Percentiles rank a stretch among this genome's conserved stretches.
phyloP scores from a whole-genome alignment of 495 filamentous ascomycete genomes.

The Cairneyella variabilis region DNA sequence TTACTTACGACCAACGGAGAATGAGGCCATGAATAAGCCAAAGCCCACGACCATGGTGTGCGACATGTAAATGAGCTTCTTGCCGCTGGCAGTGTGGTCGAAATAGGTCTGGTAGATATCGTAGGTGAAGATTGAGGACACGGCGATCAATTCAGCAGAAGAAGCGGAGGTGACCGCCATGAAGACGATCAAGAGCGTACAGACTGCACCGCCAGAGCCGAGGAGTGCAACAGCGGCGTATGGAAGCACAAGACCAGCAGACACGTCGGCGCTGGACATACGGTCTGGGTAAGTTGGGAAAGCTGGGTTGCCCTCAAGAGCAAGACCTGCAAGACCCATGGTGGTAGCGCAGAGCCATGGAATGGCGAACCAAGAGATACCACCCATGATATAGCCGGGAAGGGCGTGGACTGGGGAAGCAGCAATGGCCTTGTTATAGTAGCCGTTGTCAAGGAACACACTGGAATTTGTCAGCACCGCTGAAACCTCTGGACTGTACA shows the following conservation, averaged over 20 bases:
- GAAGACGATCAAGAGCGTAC: conserved; percentile 83
- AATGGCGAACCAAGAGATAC: conserved; percentile 92
- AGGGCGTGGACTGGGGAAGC: conserved; percentile 84
- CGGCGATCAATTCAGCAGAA: conserved; percentile 87
- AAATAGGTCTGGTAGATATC: conserved; percentile 78
- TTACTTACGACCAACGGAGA: conserved; percentile 37
- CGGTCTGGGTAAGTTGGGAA: conserved; percentile 72
- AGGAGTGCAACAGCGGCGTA: conserved; percentile 86
- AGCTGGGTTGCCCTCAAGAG: conserved; percentile 68
- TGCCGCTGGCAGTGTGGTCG: conserved; percentile 63
- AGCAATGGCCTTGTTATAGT: conserved; percentile 97
- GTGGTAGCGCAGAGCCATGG: conserved; percentile 92
- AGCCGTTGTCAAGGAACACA: conserved; percentile 41
- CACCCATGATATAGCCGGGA: conserved; percentile 78
- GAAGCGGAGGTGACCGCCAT: conserved; percentile 94
- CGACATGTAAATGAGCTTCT: conserved; percentile 79
- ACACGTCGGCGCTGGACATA: conserved; percentile 72
- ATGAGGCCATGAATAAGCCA: conserved; percentile 78
- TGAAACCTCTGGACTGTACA: too few relatives aligned
- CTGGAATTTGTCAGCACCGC: conserved; percentile 4
- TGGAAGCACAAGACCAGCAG: conserved; percentile 82
- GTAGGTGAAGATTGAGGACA: conserved; percentile 90
- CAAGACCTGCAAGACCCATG: conserved; percentile 87
- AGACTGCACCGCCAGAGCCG: conserved; percentile 82
- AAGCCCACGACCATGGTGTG: conserved; percentile 74